These are phyloP conservation scores for Oehlia diaphana DNA, from an alignment of 192 early-diverging fungal species.

Conservation along the genomic window DNA sequence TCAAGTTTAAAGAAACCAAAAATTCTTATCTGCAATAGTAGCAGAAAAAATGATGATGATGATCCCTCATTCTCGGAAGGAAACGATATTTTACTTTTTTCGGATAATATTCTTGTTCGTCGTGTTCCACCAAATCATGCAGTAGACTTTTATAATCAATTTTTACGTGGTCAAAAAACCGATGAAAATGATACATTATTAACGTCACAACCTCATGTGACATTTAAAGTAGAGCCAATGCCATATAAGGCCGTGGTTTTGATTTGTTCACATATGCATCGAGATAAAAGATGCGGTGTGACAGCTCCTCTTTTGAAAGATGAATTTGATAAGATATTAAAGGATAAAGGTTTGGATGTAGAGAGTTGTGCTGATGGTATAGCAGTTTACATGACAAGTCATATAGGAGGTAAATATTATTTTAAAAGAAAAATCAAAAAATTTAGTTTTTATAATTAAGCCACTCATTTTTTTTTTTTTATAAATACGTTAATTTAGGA, in stretches of 20 bases:
- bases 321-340: conserved; percentile 51
- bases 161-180: conserved; percentile 14
- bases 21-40: conserved; percentile 49
- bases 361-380: conserved; percentile 33
- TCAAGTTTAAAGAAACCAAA: conserved; percentile 31
- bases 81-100: conserved; percentile 44
- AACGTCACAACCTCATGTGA: background rate
- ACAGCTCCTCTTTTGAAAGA: conserved; percentile 51
- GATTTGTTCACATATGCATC: conserved; percentile 57
- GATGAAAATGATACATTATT: background rate
- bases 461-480: background rate
- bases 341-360: conserved; percentile 47
- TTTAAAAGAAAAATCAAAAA: background rate
- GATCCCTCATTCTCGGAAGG: conserved; percentile 9
- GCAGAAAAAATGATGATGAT: conserved; percentile 14
- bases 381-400: conserved; percentile 50
- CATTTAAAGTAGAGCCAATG: conserved; percentile 19
- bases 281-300: conserved; percentile 60
- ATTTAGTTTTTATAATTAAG: background rate
- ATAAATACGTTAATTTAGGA: conserved; percentile 31
- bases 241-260: conserved; percentile 46
- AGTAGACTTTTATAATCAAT: conserved; percentile 45
- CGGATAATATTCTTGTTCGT: conserved; percentile 56
- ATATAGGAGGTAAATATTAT: conserved; percentile 52
- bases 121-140: conserved; percentile 48